Evolutionary conservation across 208 protist genomes (phyloP).

Genomic region (Angomonas deanei): DNA sequence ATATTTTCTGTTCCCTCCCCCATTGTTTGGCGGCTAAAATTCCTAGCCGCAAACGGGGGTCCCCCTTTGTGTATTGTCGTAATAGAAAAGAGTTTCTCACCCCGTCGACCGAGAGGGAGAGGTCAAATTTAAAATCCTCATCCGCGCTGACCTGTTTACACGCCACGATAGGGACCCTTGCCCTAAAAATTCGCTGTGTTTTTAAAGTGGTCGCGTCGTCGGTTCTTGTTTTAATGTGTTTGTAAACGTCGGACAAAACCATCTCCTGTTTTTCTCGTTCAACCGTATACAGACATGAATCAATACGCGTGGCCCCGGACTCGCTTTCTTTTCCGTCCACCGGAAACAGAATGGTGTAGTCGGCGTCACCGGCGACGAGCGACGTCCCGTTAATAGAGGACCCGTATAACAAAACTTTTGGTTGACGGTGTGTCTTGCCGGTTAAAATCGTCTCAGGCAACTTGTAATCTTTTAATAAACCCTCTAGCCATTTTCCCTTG

Average conservation of each 20-base stretch:
- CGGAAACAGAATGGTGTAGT: constrained; percentile 63
- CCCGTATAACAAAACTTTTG: constrained; percentile 63
- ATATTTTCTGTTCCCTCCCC: constrained; percentile 50
- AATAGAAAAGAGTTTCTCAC: constrained; percentile 65
- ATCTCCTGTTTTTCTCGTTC: constrained; percentile 34
- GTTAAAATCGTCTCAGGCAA: background rate
- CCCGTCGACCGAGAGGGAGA: constrained; percentile 69
- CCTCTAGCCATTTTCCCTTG: constrained; percentile 26
- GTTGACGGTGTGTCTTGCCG: background rate
- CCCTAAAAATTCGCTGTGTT: constrained; percentile 70
- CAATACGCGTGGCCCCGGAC: background rate
- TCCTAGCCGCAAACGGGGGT: constrained; percentile 50
- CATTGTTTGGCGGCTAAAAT: constrained; percentile 59
- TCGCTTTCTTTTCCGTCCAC: background rate
- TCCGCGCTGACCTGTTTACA: constrained; percentile 11
- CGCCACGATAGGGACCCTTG: constrained; percentile 65
- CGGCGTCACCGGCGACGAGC: constrained; percentile 61
- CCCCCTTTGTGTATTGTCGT: constrained; percentile 50
- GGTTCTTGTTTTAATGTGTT: constrained; percentile 23
- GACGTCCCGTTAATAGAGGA: constrained; percentile 69
- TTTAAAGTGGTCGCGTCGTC: constrained; percentile 12
- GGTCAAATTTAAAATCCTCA: constrained; percentile 45
- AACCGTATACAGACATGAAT: constrained; percentile 17
- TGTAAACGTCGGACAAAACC: constrained; percentile 39
- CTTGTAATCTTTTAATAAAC: constrained; percentile 14